Base-by-base conservation (phyloP, 306 rosid genomes). In the Myrica gale region DNA sequence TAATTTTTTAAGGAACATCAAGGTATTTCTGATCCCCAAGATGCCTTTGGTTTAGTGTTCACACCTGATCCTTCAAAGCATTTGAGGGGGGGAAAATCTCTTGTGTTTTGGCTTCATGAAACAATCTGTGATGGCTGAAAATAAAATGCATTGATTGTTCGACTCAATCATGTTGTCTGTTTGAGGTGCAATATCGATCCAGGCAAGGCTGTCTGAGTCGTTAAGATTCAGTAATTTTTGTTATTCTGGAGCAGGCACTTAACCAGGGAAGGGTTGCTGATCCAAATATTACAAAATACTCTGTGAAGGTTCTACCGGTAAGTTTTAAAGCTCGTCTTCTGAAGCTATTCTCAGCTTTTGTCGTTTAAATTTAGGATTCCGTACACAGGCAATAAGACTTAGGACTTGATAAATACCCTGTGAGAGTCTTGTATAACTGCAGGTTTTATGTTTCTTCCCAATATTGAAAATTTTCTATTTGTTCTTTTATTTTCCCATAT, bases 291-390 rank as follows among this genome's bases (percentile, higher is more conserved):
- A 90, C 96, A 2, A 92, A 88, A 69, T 94, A 94, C 89, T 85
- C 89, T 0, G 98, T 90, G 86, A 89, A 89, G 75, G 97, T 95
- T 69, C 61, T 92, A 51, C 98, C 98, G 15, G 96, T 94, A 90
- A 89, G 98, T 90, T 71, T 68, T 73, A 20, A 43, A 39, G 19
- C 75, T 77, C 78, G 32, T 50, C 47, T 55, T 17, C 55, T 23
- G 23, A 42, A 32, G 37, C 37, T 32, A 32, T 32, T 32, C 37
- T 32, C 37, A 2, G 37, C 37, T 32, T 32, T 32, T 32, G 37
- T 32, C 37, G 23, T 4, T 5, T 32, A 32, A 39, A 32, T 61
- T 32, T 4, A 13, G 42, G 37, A 61, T 32, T 61, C 8, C 13
- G 42, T 61, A 37, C 12, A 6, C 12, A 32, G 32, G 44, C 7